Base-by-base conservation (phyloP, 139 green algal genomes). In the Chlorella sorokiniana region DNA sequence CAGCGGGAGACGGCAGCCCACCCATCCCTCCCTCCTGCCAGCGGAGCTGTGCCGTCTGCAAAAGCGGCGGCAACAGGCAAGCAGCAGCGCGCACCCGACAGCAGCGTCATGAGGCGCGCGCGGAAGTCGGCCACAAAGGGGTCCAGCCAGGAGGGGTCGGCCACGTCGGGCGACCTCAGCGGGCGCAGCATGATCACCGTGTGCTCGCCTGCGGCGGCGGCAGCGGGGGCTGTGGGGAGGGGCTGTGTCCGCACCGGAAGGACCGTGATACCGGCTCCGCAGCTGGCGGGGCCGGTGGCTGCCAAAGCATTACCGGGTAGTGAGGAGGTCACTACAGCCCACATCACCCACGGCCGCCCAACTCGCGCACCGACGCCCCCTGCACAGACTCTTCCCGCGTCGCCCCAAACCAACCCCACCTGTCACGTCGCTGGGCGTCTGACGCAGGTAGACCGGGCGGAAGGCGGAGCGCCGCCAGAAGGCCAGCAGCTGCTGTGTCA, bases 371-470 rank as follows among this genome's bases (percentile, higher is more conserved):
- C 62, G 11, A 69, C 62, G 16, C 62, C 6, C 16, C 37, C 67
- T 33, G 4, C 61, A 22, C 52, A 61, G 25, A 38, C 8, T 27
- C 63, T 31, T 69, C 63, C 4, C 33, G 16, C 33, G 31, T 27
- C 63, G 23, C 25, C 63, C 8, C 52, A 38, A 23, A 25, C 9
- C 6, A 5, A 22, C 1, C 54, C 20, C 75, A 86, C 90, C 91
- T 56, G 95, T 98, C 27, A 91, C 85, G 11, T 98, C 94, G 69
- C 83, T 92, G 33, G 95, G 78, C 25, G 88, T 96, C 87, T 99
- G 96, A 0, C 96, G 88, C 52, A 99, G 81, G 91, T 99, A 99
- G 37, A 98, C 81, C 0, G 96, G 96, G 63, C 87, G 31, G 84
- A 93, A 98, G 37, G 86, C 89, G 9, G 81, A 82, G 48, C 90